A percentile compares a stretch with the other conserved stretches of the same genome.
Evolutionary conservation across 305 asterid species (phyloP).

Genomic region (Rubia balearica): DNA sequence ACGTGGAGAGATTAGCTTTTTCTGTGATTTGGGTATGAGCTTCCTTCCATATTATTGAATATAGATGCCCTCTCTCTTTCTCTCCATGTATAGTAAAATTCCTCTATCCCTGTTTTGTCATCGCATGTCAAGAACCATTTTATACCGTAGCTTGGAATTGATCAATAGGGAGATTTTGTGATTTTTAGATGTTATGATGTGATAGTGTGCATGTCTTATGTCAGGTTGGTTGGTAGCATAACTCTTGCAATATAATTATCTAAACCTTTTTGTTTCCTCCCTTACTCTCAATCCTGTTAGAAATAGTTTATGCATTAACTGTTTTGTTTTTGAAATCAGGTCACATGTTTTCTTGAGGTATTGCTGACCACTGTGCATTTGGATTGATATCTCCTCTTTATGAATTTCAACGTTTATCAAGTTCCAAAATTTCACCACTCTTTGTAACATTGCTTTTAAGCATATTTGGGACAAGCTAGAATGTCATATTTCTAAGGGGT

Average conservation of each 20-base stretch:
- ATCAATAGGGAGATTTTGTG: background rate
- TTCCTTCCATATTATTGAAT: slow-evolving; percentile 6
- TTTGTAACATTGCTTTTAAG: background rate
- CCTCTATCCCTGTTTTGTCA: too few relatives aligned
- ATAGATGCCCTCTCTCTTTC: background rate
- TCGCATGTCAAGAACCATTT: too few relatives aligned
- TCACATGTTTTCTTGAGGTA: background rate
- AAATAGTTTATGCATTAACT: background rate
- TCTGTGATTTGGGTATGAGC: slow-evolving; percentile 90
- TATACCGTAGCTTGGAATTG: slow-evolving; percentile 4
- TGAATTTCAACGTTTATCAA: background rate
- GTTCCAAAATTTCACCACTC: background rate
- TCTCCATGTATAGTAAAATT: too few relatives aligned
- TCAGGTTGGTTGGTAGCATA: background rate
- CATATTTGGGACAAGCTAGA: background rate
- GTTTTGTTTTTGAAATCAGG: background rate
- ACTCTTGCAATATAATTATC: background rate
- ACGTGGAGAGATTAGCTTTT: slow-evolving; percentile 93
- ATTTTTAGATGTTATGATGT: background rate
- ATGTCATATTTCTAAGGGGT: background rate
- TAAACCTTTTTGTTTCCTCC: background rate
- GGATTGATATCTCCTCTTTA: background rate
- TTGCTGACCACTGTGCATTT: background rate
- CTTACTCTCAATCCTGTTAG: background rate
- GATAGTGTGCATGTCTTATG: slow-evolving; percentile 1